Conservation (phyloP, 2,329 filamentous ascomycete species). For the Lachnellula occidentalis region DNA sequence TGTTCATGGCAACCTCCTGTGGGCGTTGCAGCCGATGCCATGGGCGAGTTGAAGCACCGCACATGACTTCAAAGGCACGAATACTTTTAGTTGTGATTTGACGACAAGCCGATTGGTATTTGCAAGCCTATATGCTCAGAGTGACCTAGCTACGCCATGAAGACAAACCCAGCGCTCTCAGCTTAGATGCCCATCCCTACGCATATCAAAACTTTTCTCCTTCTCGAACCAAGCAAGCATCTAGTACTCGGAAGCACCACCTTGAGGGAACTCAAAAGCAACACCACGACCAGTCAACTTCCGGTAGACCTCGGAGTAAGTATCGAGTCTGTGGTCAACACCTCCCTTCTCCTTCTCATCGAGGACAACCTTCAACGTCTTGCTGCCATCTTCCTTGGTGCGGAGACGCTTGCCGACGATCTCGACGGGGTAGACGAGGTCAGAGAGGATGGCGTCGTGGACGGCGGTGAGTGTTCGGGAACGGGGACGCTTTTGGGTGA, state of each 20-base stretch:
- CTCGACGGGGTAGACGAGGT: constrained; percentile 99
- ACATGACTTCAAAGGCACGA: constrained; percentile 2
- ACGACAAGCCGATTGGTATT: constrained; percentile 19
- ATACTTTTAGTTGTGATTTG: constrained; percentile 4
- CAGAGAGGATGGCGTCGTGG: constrained; percentile 95
- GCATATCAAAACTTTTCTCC: constrained; percentile 15
- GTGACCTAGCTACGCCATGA: constrained; percentile 25
- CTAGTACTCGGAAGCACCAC: constrained; percentile 74
- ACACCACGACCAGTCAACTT: constrained; percentile 94
- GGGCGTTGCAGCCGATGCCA: too few relatives aligned
- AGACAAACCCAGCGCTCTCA: constrained; percentile 10
- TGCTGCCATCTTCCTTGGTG: constrained; percentile 98
- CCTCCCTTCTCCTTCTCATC: constrained; percentile 99
- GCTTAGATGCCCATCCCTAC: constrained; percentile 28
- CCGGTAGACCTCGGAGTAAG: constrained; percentile 99
- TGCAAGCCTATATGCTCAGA: constrained; percentile 17
- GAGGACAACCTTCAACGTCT: constrained; percentile 97
- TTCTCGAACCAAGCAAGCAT: constrained; percentile 27
- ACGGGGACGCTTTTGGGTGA: constrained; percentile 98
- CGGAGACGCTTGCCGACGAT: constrained; percentile 98
- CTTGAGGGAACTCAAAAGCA: constrained; percentile 97
- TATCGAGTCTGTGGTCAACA: constrained; percentile 99
- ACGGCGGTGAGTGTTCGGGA: constrained; percentile 97
- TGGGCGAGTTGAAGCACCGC: too few relatives aligned
- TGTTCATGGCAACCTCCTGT: too few relatives aligned